Percentiles rank a stretch among this genome's conserved stretches.
Evolutionary conservation across 768 basidiomycete genomes (phyloP).

Genomic region (Collybia sordida): DNA sequence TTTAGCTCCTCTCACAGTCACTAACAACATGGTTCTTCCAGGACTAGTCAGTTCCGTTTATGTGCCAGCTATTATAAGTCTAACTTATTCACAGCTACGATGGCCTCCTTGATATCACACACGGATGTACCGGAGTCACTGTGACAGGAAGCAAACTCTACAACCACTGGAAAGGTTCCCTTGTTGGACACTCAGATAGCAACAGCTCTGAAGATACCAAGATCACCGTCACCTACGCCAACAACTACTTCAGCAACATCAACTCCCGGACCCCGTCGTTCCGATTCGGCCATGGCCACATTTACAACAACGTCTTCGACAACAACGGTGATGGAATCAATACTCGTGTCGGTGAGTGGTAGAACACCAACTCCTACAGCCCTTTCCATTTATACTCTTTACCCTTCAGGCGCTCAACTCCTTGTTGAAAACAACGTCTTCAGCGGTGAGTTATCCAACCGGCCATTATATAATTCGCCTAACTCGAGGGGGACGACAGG

Average conservation of each 20-base stretch:
- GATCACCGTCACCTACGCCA: constrained; percentile 42
- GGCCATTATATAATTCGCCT: not conserved
- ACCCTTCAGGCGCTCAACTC: constrained; percentile 36
- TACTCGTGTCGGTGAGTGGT: constrained; percentile 34
- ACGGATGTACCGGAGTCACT: constrained; percentile 40
- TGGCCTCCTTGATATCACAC: constrained; percentile 44
- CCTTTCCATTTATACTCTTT: not conserved
- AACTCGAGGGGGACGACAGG: constrained; percentile 11
- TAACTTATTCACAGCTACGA: constrained; percentile 35
- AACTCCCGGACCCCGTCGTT: constrained; percentile 46
- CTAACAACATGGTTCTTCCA: constrained; percentile 1
- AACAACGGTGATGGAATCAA: constrained; percentile 44
- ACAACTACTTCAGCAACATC: constrained; percentile 42
- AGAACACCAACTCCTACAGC: not conserved
- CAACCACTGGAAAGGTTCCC: constrained; percentile 45
- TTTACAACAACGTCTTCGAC: constrained; percentile 46
- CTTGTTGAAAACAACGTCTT: constrained; percentile 49
- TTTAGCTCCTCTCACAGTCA: not conserved
- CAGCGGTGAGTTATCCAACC: constrained; percentile 24
- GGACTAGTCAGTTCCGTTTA: constrained; percentile 26
- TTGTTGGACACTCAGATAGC: constrained; percentile 44
- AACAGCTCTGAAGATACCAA: constrained; percentile 36
- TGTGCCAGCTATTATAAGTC: not conserved
- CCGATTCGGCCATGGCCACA: constrained; percentile 45
- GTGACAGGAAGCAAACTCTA: constrained; percentile 41